Percentiles rank a stretch among this genome's conserved stretches.
These are phyloP conservation scores for Corynascus novoguineensis DNA, from an alignment of 495 filamentous ascomycete genomes.

Conservation along the genomic window DNA sequence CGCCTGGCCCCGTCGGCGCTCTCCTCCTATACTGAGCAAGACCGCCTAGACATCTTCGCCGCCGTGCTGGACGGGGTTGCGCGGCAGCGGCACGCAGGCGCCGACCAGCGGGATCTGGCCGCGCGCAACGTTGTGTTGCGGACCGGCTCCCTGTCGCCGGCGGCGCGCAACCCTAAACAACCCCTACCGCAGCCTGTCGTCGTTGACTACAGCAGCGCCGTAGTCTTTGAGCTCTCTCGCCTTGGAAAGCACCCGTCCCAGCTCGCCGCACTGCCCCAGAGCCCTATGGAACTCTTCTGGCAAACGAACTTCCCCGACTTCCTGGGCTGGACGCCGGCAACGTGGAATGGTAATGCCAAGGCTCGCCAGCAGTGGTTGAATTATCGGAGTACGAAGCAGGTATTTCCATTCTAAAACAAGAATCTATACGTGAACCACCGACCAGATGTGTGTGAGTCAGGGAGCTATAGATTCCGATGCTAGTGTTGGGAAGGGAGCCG, in stretches of 20 bases:
- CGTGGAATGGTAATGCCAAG: not conserved
- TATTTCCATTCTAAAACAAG: not conserved
- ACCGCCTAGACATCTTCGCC: constrained; percentile 15
- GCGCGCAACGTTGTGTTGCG: constrained; percentile 10
- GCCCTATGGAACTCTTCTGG: constrained; percentile 10
- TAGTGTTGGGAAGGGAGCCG: not conserved
- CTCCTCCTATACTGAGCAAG: not conserved
- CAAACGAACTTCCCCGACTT: not conserved
- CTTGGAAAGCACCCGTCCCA: not conserved
- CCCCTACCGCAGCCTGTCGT: constrained; percentile 2
- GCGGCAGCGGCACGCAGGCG: constrained; percentile 3
- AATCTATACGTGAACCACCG: not conserved
- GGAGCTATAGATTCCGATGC: not conserved
- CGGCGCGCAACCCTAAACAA: not conserved
- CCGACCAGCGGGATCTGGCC: constrained; percentile 16
- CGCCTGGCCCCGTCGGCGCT: not conserved
- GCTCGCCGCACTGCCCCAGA: not conserved
- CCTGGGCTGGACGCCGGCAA: not conserved
- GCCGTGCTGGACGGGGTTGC: constrained; percentile 14
- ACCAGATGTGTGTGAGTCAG: not conserved
- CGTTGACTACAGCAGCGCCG: constrained; percentile 2
- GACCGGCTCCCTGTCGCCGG: not conserved
- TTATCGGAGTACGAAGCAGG: not conserved
- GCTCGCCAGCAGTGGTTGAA: constrained; percentile 2
- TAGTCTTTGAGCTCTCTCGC: not conserved